Conservation (phyloP, 2,329 filamentous ascomycete species). For the Aaosphaeria pasadenensis region DNA sequence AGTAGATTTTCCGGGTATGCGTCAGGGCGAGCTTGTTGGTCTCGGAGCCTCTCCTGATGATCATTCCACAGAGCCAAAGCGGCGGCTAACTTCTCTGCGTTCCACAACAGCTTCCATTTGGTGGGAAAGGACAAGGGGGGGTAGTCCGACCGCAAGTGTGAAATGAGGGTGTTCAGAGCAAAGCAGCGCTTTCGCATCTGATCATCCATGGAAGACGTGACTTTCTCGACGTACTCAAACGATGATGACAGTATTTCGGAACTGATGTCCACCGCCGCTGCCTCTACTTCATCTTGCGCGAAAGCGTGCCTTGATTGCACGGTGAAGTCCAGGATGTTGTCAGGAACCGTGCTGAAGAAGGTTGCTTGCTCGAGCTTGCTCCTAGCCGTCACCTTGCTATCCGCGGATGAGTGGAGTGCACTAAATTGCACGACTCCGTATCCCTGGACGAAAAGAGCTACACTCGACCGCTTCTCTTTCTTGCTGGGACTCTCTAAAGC, state of each 20-base stretch:
- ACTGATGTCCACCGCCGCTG: conserved; percentile 76
- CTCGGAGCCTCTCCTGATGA: conserved; percentile 68
- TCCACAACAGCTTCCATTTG: conserved; percentile 79
- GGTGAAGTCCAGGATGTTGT: conserved; percentile 86
- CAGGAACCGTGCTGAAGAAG: conserved; percentile 79
- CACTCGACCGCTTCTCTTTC: conserved; percentile 38
- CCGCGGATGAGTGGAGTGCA: conserved; percentile 57
- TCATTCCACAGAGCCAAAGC: conserved; percentile 76
- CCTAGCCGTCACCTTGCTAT: conserved; percentile 70
- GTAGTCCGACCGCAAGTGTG: conserved; percentile 65
- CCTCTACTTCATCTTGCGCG: conserved; percentile 65
- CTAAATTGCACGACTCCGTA: conserved; percentile 57
- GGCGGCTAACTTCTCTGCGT: conserved; percentile 86
- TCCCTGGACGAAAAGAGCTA: conserved; percentile 55
- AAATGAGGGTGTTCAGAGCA: conserved; percentile 72
- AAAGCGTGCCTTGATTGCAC: conserved; percentile 66
- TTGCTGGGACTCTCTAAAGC: conserved; percentile 45
- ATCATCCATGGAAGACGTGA: conserved; percentile 74
- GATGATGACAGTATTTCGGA: conserved; percentile 76
- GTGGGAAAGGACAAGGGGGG: conserved; percentile 62
- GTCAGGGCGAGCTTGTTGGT: conserved; percentile 63
- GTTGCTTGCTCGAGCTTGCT: conserved; percentile 92
- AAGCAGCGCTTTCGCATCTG: conserved; percentile 72
- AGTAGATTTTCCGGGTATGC: conserved; percentile 64
- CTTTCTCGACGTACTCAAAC: conserved; percentile 68